Evolutionary conservation across 305 asterid genomes (phyloP), one percentile per base, ranked within the genome.

Genomic region (Solanum chacoense): DNA sequence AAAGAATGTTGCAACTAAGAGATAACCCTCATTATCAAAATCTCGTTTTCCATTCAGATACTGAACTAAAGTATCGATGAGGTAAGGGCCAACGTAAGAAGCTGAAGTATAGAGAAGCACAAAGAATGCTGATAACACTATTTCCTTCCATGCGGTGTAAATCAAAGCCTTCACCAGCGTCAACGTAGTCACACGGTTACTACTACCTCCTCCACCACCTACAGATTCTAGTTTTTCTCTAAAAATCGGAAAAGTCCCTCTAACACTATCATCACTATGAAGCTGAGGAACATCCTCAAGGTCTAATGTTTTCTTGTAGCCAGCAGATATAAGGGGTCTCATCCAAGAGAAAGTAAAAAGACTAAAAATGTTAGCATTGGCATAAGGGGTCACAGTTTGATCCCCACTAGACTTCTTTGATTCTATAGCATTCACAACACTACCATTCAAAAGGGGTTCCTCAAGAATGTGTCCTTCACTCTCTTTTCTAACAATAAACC

Each of bases 211-310:
- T 11, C 89, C 93, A 16, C 90, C 90, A 65, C 91, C 84, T 85
- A 90, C 88, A 37, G 92, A 90, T 91, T 91, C 94, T 63, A 96
- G 50, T 89, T 91, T 93, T 36, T 88, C 8, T 40, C 91, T 89
- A 84, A 97, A 88, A 86, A 94, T 71, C 11, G 96, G 95, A 72
- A 90, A 94, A 14, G 94, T 90, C 85, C 94, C 96, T 89, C 92
- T 90, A n/a, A 93, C 95, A 80, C 92, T 94, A 84, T 97, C 98
- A 2, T 86, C 67, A 38, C 29, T n/a, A 31, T 83, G 89, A 37
- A 96, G 96, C 91, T 96, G 98, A 92, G 99, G 99, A 87, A 96
- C 94, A 93, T 97, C 99, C 93, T 96, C 93, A 35, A 97, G 97
- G 97, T 95, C 93, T 91, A 97, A 87, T 1, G 93, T 85, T 88